Percentiles rank a stretch among this genome's conserved stretches.
phyloP scores from a whole-genome alignment of 1,139 yeast genomes.

The Zygosaccharomyces pseudobailii region DNA sequence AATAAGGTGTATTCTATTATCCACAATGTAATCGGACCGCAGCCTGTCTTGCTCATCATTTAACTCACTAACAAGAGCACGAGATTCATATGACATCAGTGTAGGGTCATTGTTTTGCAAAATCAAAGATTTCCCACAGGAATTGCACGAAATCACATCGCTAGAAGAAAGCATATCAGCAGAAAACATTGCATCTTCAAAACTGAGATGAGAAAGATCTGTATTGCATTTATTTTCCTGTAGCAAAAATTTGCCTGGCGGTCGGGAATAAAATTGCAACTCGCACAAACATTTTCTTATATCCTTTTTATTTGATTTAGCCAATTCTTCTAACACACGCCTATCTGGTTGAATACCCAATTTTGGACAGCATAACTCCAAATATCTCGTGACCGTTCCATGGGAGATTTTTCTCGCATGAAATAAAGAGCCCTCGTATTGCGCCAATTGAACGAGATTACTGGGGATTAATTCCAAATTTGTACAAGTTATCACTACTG shows the following conservation, averaged over 20 bases:
- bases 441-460: constrained; percentile 45
- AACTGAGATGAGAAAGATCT: neutral
- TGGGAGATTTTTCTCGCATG: constrained; percentile 29
- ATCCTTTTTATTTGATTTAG: constrained; percentile 42
- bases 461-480: constrained; percentile 53
- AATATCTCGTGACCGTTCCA: constrained; percentile 32
- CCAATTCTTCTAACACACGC: constrained; percentile 35
- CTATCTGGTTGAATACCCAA: constrained; percentile 40
- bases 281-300: constrained; percentile 51
- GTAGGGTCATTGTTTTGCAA: constrained; percentile 38
- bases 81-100: constrained; percentile 38
- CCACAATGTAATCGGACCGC: constrained; percentile 26
- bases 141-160: constrained; percentile 37
- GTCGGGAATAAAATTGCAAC: constrained; percentile 48
- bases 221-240: neutral
- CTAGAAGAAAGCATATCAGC: constrained; percentile 40
- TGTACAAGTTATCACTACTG: constrained; percentile 72
- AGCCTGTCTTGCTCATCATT: constrained; percentile 28
- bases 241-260: constrained; percentile 10
- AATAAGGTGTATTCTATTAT: constrained; percentile 23
- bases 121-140: constrained; percentile 38
- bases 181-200: constrained; percentile 15
- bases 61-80: constrained; percentile 34
- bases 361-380: constrained; percentile 36
- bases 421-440: constrained; percentile 40